Base-by-base conservation (phyloP, 352 stramenopile species). In the Pythium pectinolyticum region DNA sequence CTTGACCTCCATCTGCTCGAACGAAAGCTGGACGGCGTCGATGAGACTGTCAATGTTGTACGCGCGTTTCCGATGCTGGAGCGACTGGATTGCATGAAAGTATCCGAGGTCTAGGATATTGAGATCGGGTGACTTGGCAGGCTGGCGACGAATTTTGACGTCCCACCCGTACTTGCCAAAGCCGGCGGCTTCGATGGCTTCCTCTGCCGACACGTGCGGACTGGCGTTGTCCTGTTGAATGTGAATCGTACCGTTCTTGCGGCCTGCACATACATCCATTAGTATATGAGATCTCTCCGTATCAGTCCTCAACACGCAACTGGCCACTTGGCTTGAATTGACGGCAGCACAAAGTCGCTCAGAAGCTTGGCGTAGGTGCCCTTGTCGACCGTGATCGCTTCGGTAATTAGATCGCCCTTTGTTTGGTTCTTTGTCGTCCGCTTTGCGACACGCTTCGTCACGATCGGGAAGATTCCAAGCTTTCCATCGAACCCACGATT, bases 21-120 rank as follows among this genome's bases (percentile, higher is more conserved):
- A 76, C 0, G 64, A 48, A 2, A 61, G 46, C 22, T 55, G 19
- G 2, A 71, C 64, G 20, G 51, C 57, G 9, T 5, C 3, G 12
- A 71, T 41, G 0, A 67, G 20, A n/a, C 31, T 20, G 15, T 49
- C 27, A 41, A 56, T 41, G 9, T 31, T 32, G 24, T 59, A 41
- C 0, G 43, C 43, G 8, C 34, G 15, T 24, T 52, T 53, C 10
- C 28, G 5, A 10, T 66, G 39, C 63, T 71, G 45, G 2, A 67
- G 12, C 5, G 50, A 24, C 22, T 71, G 57, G n/a, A 67, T 37
- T 2, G 51, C 39, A 7, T 27, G 24, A 43, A 67, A 71, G 17
- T 59, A 66, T 17, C 57, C 63, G 2, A 67, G 41, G 39, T 63
- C 56, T 0, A 71, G 35, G 7, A 67, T 46, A 12, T 67, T 71